Evolutionary conservation across 495 filamentous ascomycete genomes (phyloP), one percentile per base, ranked within the genome.

Genomic region (Xylaria venustula): DNA sequence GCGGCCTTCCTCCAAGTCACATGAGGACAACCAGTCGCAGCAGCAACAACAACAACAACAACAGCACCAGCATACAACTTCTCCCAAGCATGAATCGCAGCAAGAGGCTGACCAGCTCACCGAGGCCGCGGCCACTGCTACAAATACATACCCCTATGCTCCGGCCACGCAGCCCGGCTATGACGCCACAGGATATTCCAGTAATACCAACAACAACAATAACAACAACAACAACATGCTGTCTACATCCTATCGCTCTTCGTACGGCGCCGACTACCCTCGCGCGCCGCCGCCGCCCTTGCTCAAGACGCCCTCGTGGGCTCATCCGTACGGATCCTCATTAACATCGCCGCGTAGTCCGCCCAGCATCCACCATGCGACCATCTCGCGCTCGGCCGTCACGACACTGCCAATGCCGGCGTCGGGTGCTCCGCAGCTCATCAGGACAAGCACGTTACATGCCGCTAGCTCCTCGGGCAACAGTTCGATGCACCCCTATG

Each of bases 361-460:
- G 11, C 62, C 70, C 12, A 61, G 61, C 49, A 57, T 73, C 7
- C 64, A 61, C 22, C 77, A 73, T 61, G 65, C 67, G 1, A 65
- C 71, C 25, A 67, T 77, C 51, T 64, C 68, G 49, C 74, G 77
- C 49, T 66, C 72, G 17, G 80, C 36, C 67, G 76, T 64, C 71
- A 77, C 73, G 19, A 53, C 72, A 4, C 36, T 73, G 44, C 67
- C 74, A 26, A 61, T 77, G 34, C 60, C 75, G 47, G 61, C 68
- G 26, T 66, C 76, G 14, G 50, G 64, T 55, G 41, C 44, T 17
- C 73, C 93, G 81, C 47, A 85, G 54, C 77, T 98, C 19, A 88
- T 96, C 53, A 83, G 94, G 41, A 96, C 94, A 2, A 95, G 92
- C 20, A 94, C 89, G 2, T 64, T 97, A 20, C 83, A 89, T 60